Percentiles rank a stretch among this genome's conserved stretches.
These are phyloP conservation scores for Larix sibirica DNA, from an alignment of 83 land plant genomes.

Conservation along the genomic window DNA sequence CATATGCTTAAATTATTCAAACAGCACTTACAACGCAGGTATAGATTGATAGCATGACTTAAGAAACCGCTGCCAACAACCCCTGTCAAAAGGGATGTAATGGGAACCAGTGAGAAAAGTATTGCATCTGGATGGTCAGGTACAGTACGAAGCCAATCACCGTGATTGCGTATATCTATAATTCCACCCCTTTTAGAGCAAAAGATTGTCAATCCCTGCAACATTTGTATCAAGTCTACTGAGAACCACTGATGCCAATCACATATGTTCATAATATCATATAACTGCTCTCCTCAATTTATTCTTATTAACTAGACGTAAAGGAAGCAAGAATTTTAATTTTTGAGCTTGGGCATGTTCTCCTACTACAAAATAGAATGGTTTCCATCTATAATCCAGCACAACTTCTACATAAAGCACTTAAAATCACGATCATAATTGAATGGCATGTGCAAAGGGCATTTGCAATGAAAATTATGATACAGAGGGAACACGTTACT, in stretches of 20 bases:
- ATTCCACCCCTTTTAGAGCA: slow-evolving; percentile 88
- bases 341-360: not conserved
- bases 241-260: not conserved
- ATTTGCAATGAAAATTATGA: not conserved
- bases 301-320: not conserved
- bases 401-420: not conserved
- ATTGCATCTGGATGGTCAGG: slow-evolving; percentile 72
- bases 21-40: slow-evolving; percentile 72
- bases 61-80: slow-evolving; percentile 85
- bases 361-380: not conserved
- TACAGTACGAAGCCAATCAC: slow-evolving; percentile 84
- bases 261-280: not conserved
- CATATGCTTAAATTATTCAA: not conserved
- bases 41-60: slow-evolving; percentile 89
- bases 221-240: not conserved
- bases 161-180: slow-evolving; percentile 45
- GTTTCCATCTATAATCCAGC: not conserved
- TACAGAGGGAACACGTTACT: slow-evolving; percentile 12
- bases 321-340: not conserved
- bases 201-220: slow-evolving; percentile 79
- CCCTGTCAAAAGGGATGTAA: slow-evolving; percentile 81
- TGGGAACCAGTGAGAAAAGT: slow-evolving; percentile 77
- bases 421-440: not conserved
- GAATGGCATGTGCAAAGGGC: not conserved
- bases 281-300: not conserved